Evolutionary conservation across 306 rosid species (phyloP).

Genomic region (Arachis hypogaea): DNA sequence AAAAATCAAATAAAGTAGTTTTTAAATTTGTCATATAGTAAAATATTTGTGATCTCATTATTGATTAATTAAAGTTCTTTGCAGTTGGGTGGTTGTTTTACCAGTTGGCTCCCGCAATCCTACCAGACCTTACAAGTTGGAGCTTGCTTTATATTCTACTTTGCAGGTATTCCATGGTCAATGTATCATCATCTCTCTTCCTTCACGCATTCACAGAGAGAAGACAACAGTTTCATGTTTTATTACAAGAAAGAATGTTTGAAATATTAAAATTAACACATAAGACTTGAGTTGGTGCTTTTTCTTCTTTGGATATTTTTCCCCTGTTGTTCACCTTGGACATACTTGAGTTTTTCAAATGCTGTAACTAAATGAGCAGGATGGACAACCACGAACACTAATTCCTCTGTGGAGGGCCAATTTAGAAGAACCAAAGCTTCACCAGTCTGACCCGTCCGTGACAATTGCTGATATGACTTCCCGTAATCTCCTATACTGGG

Average conservation of each 20-base stretch:
- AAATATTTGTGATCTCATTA: conserved; percentile 12
- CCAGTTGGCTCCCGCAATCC: conserved; percentile 76
- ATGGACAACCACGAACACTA: conserved; percentile 71
- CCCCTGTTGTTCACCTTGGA: conserved; percentile 17
- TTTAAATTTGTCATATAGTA: neutral
- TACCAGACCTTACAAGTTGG: conserved; percentile 84
- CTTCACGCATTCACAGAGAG: conserved; percentile 13
- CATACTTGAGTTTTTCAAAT: conserved; percentile 31
- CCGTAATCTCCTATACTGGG: conserved; percentile 58
- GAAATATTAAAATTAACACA: neutral
- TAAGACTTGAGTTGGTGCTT: conserved; percentile 28
- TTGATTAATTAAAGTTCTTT: conserved; percentile 42
- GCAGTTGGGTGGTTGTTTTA: conserved; percentile 92
- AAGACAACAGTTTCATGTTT: conserved; percentile 17
- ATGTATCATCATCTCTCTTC: conserved; percentile 2
- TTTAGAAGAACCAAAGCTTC: conserved; percentile 78
- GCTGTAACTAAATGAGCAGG: conserved; percentile 60
- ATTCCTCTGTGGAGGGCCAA: conserved; percentile 82
- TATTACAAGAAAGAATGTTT: conserved; percentile 10
- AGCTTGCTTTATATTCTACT: conserved; percentile 82
- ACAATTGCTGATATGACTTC: conserved; percentile 52
- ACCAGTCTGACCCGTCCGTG: conserved; percentile 83
- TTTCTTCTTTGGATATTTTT: conserved; percentile 17
- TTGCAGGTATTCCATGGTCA: conserved; percentile 65
- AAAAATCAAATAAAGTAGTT: no score